Conservation (phyloP, 2,329 filamentous ascomycete genomes). For the Botryosphaeria dothidea region DNA sequence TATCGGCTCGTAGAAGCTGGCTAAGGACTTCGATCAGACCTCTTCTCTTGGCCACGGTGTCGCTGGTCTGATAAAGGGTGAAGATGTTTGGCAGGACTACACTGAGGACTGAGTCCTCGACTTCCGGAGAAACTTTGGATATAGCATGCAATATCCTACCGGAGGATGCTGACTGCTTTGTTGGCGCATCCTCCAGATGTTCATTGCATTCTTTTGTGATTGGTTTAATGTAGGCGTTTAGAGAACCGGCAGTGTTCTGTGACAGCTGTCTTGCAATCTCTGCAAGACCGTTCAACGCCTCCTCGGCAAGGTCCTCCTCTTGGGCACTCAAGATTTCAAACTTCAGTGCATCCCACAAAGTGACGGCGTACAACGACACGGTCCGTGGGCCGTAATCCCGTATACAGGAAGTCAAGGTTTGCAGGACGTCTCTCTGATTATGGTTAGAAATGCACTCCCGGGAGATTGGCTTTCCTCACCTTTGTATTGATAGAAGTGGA, state of each 20-base stretch:
- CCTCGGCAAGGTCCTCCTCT: constrained; percentile 64
- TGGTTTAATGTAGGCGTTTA: constrained; percentile 58
- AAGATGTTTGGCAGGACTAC: constrained; percentile 60
- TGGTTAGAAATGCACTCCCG: constrained; percentile 7
- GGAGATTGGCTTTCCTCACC: too few relatives aligned
- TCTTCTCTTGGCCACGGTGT: constrained; percentile 63
- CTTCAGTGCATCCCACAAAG: constrained; percentile 68
- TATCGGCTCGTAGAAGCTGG: constrained; percentile 59
- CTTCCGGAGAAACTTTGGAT: constrained; percentile 55
- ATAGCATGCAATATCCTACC: constrained; percentile 61
- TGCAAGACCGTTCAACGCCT: constrained; percentile 57
- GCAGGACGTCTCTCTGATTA: constrained; percentile 61
- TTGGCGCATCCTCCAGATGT: constrained; percentile 67
- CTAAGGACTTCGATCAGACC: constrained; percentile 63
- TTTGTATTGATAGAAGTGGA: constrained; percentile 70
- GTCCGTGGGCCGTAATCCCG: constrained; percentile 60
- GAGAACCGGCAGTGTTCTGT: constrained; percentile 47
- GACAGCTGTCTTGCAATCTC: constrained; percentile 59
- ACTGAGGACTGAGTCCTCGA: constrained; percentile 58
- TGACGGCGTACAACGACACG: constrained; percentile 63
- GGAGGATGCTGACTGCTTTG: constrained; percentile 66
- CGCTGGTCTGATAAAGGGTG: constrained; percentile 60
- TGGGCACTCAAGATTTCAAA: constrained; percentile 69
- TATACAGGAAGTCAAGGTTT: constrained; percentile 62
- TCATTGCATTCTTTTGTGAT: constrained; percentile 69